Conservation (phyloP, 2,329 filamentous ascomycete genomes). For the Tolypocladium nubicola region DNA sequence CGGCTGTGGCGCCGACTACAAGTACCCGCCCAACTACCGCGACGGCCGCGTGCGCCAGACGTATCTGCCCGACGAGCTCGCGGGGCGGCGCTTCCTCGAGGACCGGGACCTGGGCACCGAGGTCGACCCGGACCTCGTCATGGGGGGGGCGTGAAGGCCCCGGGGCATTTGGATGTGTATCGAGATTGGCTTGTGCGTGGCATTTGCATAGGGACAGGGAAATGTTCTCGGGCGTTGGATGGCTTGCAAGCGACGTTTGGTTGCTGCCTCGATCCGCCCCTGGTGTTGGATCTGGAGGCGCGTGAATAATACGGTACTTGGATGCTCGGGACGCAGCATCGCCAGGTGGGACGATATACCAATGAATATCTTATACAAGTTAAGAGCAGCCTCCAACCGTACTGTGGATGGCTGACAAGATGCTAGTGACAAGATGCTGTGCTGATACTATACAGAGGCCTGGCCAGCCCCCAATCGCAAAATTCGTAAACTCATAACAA, state of each 20-base stretch:
- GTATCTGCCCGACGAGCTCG: constrained; percentile 73
- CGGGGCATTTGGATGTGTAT: background rate
- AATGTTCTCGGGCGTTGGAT: background rate
- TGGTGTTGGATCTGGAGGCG: background rate
- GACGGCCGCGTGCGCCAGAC: constrained; percentile 77
- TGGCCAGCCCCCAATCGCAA: background rate
- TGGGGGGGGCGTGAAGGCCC: constrained; percentile 14
- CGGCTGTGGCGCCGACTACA: constrained; percentile 84
- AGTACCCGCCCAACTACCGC: constrained; percentile 87
- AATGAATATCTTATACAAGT: background rate
- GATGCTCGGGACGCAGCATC: background rate
- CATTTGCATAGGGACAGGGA: background rate
- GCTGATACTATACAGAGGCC: background rate
- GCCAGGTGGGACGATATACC: background rate
- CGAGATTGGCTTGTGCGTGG: background rate
- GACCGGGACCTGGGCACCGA: constrained; percentile 68
- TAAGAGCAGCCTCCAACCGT: background rate
- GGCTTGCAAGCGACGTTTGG: background rate
- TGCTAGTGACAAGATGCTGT: background rate
- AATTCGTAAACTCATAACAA: background rate
- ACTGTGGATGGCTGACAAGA: background rate
- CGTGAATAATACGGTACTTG: background rate
- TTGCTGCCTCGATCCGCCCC: background rate
- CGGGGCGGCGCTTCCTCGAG: constrained; percentile 66
- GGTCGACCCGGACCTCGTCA: constrained; percentile 58